Conservation (phyloP, 768 basidiomycete genomes). For the Calocera viscosa region DNA sequence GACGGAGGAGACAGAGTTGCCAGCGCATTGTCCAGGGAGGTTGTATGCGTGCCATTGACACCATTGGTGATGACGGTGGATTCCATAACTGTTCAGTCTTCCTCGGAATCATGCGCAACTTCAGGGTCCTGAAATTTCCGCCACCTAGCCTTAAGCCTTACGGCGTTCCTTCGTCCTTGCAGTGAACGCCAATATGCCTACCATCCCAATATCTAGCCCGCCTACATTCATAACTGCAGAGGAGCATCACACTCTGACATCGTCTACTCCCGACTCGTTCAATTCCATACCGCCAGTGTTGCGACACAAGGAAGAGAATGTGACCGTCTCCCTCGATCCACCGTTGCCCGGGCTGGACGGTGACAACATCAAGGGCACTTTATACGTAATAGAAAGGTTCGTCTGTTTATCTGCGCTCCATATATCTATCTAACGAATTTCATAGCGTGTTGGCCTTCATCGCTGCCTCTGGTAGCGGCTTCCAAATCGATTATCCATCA, state of each 20-base stretch:
- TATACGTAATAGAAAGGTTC: conserved; percentile 82
- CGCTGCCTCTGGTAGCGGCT: conserved; percentile 53
- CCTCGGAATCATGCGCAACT: not conserved
- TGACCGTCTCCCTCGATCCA: conserved; percentile 59
- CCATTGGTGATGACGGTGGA: not conserved
- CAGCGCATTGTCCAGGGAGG: not conserved
- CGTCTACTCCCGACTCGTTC: conserved; percentile 78
- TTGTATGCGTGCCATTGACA: conserved; percentile 1
- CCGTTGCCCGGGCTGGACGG: conserved; percentile 46
- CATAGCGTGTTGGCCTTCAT: conserved; percentile 65
- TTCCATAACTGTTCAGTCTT: not conserved
- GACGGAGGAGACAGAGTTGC: not conserved
- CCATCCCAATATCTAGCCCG: conserved; percentile 27
- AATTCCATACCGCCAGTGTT: conserved; percentile 72
- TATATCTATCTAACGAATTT: not conserved
- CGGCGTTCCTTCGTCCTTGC: too few relatives aligned
- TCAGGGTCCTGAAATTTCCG: conserved; percentile 1
- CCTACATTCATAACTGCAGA: conserved; percentile 45
- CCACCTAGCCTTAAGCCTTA: too few relatives aligned
- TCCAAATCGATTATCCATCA: conserved; percentile 75
- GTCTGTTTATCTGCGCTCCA: conserved; percentile 7
- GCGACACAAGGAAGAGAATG: conserved; percentile 57
- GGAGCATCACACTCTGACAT: conserved; percentile 52
- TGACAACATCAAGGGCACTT: conserved; percentile 47
- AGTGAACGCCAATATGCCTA: conserved; percentile 8